phyloP scores from a whole-genome alignment of 805 yeast genomes.

The Kazachstania kunashirensis region DNA sequence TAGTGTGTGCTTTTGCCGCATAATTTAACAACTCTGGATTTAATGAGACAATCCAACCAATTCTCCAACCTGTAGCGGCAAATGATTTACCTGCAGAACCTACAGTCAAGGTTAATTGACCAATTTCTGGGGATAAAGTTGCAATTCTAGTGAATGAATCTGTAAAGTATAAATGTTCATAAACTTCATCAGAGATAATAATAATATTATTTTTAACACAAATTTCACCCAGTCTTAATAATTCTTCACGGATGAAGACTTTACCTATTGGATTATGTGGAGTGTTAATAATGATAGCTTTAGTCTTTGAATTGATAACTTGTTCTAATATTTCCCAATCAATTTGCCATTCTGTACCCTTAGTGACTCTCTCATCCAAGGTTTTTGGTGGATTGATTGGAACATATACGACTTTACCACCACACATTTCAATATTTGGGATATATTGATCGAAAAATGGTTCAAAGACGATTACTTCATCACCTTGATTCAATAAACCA shows the following conservation, averaged over 20 bases:
- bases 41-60: conserved; percentile 85
- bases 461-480: conserved; percentile 92
- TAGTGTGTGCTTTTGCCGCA: conserved; percentile 81
- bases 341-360: conserved; percentile 81
- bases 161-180: conserved; percentile 76
- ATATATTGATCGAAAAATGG: conserved; percentile 97
- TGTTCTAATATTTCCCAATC: conserved; percentile 68
- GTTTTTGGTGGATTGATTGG: conserved; percentile 77
- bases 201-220: conserved; percentile 80
- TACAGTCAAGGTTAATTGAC: conserved; percentile 71
- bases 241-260: conserved; percentile 68
- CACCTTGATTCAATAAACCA: conserved; percentile 78
- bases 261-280: conserved; percentile 98
- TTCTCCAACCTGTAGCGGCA: conserved; percentile 99
- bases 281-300: conserved; percentile 77
- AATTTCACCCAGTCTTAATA: conserved; percentile 62
- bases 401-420: conserved; percentile 84
- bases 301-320: conserved; percentile 67
- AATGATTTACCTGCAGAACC: conserved; percentile 97
- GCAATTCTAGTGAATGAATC: conserved; percentile 73
- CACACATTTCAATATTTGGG: conserved; percentile 85
- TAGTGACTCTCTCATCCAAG: conserved; percentile 49
- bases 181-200: conserved; percentile 87
- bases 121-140: conserved; percentile 68
- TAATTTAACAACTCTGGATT: conserved; percentile 71